Base-by-base conservation (phyloP, 2,329 filamentous ascomycete species). In the Pyrenochaeta sp. region DNA sequence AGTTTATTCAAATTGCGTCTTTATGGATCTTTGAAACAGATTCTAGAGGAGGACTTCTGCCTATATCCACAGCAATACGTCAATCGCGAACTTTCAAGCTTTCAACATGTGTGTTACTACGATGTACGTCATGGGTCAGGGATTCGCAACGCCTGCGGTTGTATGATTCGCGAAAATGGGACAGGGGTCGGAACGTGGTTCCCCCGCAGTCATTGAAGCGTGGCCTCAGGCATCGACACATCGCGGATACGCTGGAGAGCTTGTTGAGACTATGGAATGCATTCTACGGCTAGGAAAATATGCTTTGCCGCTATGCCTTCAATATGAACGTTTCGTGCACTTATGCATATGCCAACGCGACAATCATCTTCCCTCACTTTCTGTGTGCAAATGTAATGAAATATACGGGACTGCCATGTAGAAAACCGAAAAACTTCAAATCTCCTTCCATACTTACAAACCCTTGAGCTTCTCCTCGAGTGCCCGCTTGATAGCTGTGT, bases 401-500 rank as follows among this genome's bases (percentile, higher is more conserved):
- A 27, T 27, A 9, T 27, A 27, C 23, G 23, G 23, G n/a, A n/a
- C n/a, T n/a, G 20, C 15, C 40, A 23, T 10, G 17, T 31, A 15
- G 40, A 29, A 11, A 30, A 42, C 14, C n/a, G 15, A 21, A 32
- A 29, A 5, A 6, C 37, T 7, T 17, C 14, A 29, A 21, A 23
- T 39, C 20, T 42, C 9, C n/a, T 27, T 4, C 23, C 23, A 5
- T 27, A 27, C n/a, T 59, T 50, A 75, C 48, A 73, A 29, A 4
- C 65, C 65, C 46, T 68, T 68, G 43, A 68, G 66, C 65, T 69
- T 74, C 64, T 74, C 71, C 32, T 75, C 71, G 1, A 75, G 54
- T 2, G 71, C 71, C 17, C 69, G 72, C 56, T 75, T 75, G 61
- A 75, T 74, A 56, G 72, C 72, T 74, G 42, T 41, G 21, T 7